These are phyloP conservation scores for Thelonectria discophora DNA, from an alignment of 2,329 filamentous ascomycete species.

Conservation along the genomic window DNA sequence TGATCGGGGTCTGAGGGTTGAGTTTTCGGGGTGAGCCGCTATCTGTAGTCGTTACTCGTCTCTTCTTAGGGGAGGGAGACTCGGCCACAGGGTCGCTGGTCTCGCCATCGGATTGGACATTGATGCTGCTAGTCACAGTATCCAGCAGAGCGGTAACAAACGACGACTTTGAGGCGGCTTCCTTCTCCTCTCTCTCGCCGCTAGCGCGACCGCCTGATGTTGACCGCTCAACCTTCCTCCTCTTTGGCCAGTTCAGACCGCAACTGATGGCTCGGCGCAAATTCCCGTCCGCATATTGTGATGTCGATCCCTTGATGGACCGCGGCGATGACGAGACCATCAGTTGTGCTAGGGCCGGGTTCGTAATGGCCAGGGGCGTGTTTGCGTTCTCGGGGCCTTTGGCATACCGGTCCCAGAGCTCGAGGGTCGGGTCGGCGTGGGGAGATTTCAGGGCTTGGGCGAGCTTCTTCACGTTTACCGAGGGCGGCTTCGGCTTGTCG, in stretches of 20 bases:
- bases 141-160: conserved; percentile 72
- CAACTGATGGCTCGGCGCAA: conserved; percentile 74
- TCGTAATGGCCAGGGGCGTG: conserved; percentile 57
- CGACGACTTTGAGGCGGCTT: conserved; percentile 63
- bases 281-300: conserved; percentile 53
- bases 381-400: conserved; percentile 52
- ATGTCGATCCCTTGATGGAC: conserved; percentile 55
- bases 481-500: conserved; percentile 54
- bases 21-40: conserved; percentile 38
- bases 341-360: conserved; percentile 69
- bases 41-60: conserved; percentile 36
- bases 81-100: conserved; percentile 44
- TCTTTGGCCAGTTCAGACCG: conserved; percentile 76
- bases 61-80: conserved; percentile 58
- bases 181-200: conserved; percentile 51
- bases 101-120: conserved; percentile 50
- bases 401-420: conserved; percentile 81
- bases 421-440: conserved; percentile 75
- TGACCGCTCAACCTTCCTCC: conserved; percentile 65
- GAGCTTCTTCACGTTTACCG: conserved; percentile 67
- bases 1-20: conserved; percentile 22
- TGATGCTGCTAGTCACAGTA: conserved; percentile 66
- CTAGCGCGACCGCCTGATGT: conserved; percentile 49
- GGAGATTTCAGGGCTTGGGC: conserved; percentile 70
- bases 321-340: conserved; percentile 77